A percentile compares a stretch with the other conserved stretches of the same genome.
These are phyloP conservation scores for Rhodotorula mucilaginosa DNA, from an alignment of 1,284 basidiomycete genomes.

Conservation along the genomic window DNA sequence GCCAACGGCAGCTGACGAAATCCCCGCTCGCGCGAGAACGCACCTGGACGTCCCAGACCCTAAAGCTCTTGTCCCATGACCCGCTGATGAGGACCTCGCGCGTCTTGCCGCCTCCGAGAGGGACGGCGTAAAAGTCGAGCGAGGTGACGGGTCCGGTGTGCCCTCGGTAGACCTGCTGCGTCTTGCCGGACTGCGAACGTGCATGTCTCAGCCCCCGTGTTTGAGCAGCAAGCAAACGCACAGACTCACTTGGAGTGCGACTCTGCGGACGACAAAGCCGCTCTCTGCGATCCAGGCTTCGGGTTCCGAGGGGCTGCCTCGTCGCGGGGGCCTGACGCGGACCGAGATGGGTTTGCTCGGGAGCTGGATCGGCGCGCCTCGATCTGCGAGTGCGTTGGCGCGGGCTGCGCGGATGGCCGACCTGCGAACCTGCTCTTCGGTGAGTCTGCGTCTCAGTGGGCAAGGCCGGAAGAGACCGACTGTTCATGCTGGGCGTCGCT, in stretches of 20 bases:
- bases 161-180: constrained; percentile 66
- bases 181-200: constrained; percentile 67
- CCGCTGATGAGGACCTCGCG: constrained; percentile 64
- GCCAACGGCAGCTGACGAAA: background rate
- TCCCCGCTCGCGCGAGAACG: too few relatives aligned
- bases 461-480: constrained; percentile 51
- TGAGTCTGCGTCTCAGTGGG: background rate
- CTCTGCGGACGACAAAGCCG: constrained; percentile 66
- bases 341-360: constrained; percentile 71
- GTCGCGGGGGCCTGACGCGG: constrained; percentile 51
- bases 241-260: constrained; percentile 67
- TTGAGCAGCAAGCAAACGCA: background rate
- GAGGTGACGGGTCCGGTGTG: constrained; percentile 84
- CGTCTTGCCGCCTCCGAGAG: constrained; percentile 8
- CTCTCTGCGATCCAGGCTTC: constrained; percentile 83
- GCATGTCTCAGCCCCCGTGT: background rate
- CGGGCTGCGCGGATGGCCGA: constrained; percentile 16
- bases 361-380: constrained; percentile 74
- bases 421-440: constrained; percentile 15
- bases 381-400: constrained; percentile 43
- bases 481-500: constrained; percentile 71
- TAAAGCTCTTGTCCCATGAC: constrained; percentile 89
- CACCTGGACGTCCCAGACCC: constrained; percentile 74
- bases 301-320: constrained; percentile 9
- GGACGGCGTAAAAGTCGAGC: constrained; percentile 59